A percentile compares a stretch with the other conserved stretches of the same genome.
Conservation (phyloP, 2,329 filamentous ascomycete genomes). For the Dothideomycetes sp. region DNA sequence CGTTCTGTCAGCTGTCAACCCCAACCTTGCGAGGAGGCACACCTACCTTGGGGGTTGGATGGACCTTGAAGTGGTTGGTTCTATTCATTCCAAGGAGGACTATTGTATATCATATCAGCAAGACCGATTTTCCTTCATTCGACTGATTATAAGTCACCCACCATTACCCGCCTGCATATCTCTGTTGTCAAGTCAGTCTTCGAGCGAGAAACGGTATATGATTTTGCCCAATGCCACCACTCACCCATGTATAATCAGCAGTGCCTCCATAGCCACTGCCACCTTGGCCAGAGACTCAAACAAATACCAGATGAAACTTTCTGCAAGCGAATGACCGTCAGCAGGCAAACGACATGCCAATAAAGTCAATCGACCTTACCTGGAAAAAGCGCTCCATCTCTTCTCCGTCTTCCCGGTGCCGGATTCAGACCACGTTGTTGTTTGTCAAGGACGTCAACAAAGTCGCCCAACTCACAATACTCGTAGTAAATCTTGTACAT, state of each 20-base stretch:
- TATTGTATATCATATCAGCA: background rate
- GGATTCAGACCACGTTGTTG: background rate
- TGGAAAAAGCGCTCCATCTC: too few relatives aligned
- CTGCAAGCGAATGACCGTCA: background rate
- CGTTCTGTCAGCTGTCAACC: background rate
- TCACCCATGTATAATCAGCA: background rate
- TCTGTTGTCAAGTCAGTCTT: background rate
- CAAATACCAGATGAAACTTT: constrained; percentile 4
- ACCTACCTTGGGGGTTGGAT: constrained; percentile 1
- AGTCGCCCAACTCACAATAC: background rate
- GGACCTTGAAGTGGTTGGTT: background rate
- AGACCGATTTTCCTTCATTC: background rate
- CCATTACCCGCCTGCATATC: constrained; percentile 5
- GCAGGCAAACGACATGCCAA: too few relatives aligned
- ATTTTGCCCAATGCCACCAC: background rate
- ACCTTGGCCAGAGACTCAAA: constrained; percentile 4
- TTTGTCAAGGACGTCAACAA: background rate
- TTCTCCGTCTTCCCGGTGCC: background rate
- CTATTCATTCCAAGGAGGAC: background rate
- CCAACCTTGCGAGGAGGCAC: background rate
- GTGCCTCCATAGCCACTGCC: background rate
- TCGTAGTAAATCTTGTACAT: constrained; percentile 5
- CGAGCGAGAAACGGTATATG: background rate
- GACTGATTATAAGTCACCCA: background rate
- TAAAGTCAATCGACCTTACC: too few relatives aligned